These are phyloP conservation scores for Amylocystis lapponica DNA, from an alignment of 768 basidiomycete species.

Conservation along the genomic window DNA sequence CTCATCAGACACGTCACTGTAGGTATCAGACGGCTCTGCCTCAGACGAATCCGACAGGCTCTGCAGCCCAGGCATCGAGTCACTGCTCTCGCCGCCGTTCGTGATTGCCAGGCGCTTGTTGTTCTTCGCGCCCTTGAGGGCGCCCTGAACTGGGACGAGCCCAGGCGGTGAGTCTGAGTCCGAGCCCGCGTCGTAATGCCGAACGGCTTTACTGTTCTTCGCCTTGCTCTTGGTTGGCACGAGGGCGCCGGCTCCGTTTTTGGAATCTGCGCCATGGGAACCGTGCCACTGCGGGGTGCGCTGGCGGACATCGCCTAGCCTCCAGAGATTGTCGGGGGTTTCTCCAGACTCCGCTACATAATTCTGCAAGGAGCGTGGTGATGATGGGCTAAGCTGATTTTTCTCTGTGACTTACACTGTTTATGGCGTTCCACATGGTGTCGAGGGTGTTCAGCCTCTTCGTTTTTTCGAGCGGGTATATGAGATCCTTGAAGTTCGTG, in stretches of 20 bases:
- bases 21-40: slow-evolving; percentile 35
- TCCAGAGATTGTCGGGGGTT: slow-evolving; percentile 61
- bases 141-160: slow-evolving; percentile 17
- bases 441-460: slow-evolving; percentile 45
- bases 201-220: neutral
- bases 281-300: slow-evolving; percentile 57
- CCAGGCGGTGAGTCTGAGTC: slow-evolving; percentile 21
- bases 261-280: slow-evolving; percentile 29
- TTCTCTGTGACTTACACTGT: slow-evolving; percentile 48
- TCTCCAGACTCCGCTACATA: slow-evolving; percentile 47
- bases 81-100: slow-evolving; percentile 39
- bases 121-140: slow-evolving; percentile 15
- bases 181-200: slow-evolving; percentile 19
- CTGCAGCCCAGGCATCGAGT: slow-evolving; percentile 64
- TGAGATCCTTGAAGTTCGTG: slow-evolving; percentile 46
- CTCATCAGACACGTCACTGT: slow-evolving; percentile 32
- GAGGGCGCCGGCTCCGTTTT: no score
- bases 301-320: slow-evolving; percentile 43
- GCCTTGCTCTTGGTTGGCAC: neutral
- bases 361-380: slow-evolving; percentile 43
- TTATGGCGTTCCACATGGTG: slow-evolving; percentile 59
- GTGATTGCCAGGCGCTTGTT: slow-evolving; percentile 46
- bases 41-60: slow-evolving; percentile 60
- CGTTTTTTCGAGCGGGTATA: slow-evolving; percentile 55
- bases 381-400: neutral